Conservation (phyloP, 2,329 filamentous ascomycete genomes). For the Calonectria pseudoreteaudii region DNA sequence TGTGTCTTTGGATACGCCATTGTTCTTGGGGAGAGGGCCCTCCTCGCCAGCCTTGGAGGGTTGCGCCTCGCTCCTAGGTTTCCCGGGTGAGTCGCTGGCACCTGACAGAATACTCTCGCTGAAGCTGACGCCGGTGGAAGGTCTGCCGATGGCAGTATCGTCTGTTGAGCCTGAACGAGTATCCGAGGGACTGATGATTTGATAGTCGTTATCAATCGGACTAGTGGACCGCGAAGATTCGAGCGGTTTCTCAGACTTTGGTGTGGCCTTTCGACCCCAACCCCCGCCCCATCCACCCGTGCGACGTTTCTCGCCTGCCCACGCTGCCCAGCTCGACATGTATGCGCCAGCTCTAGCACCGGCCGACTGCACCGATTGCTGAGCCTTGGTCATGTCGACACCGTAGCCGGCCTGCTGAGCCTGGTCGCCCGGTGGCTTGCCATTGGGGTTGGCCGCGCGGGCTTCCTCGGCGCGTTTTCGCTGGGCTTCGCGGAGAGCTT, state of each 20-base stretch:
- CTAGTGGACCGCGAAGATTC: slow-evolving; percentile 50
- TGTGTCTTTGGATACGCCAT: slow-evolving; percentile 27
- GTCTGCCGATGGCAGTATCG: slow-evolving; percentile 43
- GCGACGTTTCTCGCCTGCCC: slow-evolving; percentile 82
- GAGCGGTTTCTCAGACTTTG: slow-evolving; percentile 47
- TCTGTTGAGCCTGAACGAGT: slow-evolving; percentile 45
- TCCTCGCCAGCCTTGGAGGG: slow-evolving; percentile 19
- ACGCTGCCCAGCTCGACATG: slow-evolving; percentile 76
- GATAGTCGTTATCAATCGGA: slow-evolving; percentile 53
- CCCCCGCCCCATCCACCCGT: slow-evolving; percentile 57
- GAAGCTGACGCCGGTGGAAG: slow-evolving; percentile 56
- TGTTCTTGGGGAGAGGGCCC: slow-evolving; percentile 27
- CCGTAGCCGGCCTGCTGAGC: slow-evolving; percentile 24
- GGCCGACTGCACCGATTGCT: slow-evolving; percentile 61
- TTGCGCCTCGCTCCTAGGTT: slow-evolving; percentile 34
- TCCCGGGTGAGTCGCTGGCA: slow-evolving; percentile 45
- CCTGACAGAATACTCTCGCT: slow-evolving; percentile 59
- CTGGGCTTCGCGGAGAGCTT: slow-evolving; percentile 66
- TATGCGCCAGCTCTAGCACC: slow-evolving; percentile 71
- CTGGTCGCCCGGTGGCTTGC: slow-evolving; percentile 24
- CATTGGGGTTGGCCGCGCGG: slow-evolving; percentile 35
- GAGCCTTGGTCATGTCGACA: slow-evolving; percentile 54
- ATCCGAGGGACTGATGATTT: slow-evolving; percentile 48
- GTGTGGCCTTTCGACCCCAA: slow-evolving; percentile 51
- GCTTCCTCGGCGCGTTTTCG: slow-evolving; percentile 55